Evolutionary conservation across 805 yeast genomes (phyloP).

Genomic region (Kuraishia piskuri): DNA sequence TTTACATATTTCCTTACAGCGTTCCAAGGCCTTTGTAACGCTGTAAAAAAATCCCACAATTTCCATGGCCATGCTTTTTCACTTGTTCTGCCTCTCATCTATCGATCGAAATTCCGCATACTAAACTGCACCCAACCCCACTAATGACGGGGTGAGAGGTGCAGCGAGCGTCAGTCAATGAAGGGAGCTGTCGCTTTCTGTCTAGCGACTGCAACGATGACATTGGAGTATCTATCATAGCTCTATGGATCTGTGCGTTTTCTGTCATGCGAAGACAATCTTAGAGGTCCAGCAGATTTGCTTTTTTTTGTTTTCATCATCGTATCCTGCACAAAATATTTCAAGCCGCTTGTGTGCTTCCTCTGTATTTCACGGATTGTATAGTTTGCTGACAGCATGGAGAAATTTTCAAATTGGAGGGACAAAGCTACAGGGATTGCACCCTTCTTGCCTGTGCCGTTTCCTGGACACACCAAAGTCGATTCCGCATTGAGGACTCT

Average conservation of each 20-base stretch:
- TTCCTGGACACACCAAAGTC: conserved; percentile 1
- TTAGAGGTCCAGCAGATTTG: too few species aligned
- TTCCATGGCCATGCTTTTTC: conserved; percentile 3
- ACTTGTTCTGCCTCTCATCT: conserved; percentile 2
- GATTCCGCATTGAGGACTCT: not conserved
- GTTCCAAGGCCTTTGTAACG: not conserved
- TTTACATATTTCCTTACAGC: not conserved
- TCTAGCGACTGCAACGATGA: too few species aligned
- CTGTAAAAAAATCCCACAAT: not conserved
- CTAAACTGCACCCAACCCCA: not conserved
- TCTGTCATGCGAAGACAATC: too few species aligned
- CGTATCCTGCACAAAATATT: too few species aligned
- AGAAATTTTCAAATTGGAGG: conserved; percentile 75
- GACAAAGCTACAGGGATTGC: conserved; percentile 93
- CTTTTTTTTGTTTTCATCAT: too few species aligned
- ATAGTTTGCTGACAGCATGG: conserved; percentile 38
- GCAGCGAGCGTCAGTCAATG: not conserved
- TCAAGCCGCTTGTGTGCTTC: too few species aligned
- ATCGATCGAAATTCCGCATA: conserved; percentile 4
- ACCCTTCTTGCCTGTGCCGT: conserved; percentile 60
- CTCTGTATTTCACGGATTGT: not conserved
- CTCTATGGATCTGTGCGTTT: too few species aligned
- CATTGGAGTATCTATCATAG: too few species aligned
- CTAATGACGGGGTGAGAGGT: not conserved
- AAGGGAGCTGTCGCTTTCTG: too few species aligned